Evolutionary conservation across 192 early-diverging fungal genomes (phyloP), one percentile per base, ranked within the genome.

Genomic region (Backusella morwellensis): DNA sequence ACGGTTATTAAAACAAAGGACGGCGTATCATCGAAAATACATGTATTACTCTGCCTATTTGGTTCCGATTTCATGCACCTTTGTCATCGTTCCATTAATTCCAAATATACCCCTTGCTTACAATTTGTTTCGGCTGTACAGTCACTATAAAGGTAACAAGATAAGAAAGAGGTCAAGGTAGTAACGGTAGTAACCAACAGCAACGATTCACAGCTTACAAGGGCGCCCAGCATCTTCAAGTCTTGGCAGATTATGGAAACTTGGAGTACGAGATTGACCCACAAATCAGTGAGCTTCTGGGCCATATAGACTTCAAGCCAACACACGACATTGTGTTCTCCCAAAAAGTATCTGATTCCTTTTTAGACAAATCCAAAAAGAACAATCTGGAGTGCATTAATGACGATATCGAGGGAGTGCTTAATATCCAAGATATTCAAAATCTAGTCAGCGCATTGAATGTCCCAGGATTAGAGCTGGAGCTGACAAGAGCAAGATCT

Each of bases 101-200:
- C 93, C 93, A 47, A 95, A 95, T 77, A 90, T 95, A 41, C 92
- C 92, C 0, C 75, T 95, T 19, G 91, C 91, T 35, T 95, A 95
- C 78, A 95, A 95, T 80, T 71, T 92, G 36, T 95, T 92, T 73
- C 90, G 93, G 4, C 85, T 95, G 29, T 95, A 93, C 79, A 92
- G 91, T 77, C 92, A 95, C 66, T 93, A 93, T 80, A 92, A 92
- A 91, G 93, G 92, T 83, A 82, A 80, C 23, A 17, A 17, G 17
- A 68, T 26, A 23, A 9, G 36, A 15, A 3, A 68, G n/a, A 11
- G 8, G 11, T 70, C 70, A 17, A 15, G 0, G 50, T 23, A 29
- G 2, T 2, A n/a, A 26, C 5, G 17, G n/a, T 17, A 50, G 19
- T 34, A 11, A 50, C 9, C 32, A 34, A 14, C 5, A 36, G 21